These are phyloP conservation scores for Psilocybe cyanescens DNA, from an alignment of 768 basidiomycete species.

Conservation along the genomic window DNA sequence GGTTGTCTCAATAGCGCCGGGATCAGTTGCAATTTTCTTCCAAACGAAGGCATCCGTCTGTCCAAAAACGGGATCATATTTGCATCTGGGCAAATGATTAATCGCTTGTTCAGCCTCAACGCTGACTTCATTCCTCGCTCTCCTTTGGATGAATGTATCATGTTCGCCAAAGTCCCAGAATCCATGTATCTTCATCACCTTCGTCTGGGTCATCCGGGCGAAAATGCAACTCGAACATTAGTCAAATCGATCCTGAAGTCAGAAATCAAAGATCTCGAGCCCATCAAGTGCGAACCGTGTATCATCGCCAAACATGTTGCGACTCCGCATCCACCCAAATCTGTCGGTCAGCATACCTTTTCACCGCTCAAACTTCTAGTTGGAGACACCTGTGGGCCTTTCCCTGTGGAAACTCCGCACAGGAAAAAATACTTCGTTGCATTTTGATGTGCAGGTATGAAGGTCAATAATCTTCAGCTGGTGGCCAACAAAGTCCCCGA, in stretches of 20 bases:
- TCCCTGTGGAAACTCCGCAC: no score
- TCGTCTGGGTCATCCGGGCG: slow-evolving; percentile 14
- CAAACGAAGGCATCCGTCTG: not conserved
- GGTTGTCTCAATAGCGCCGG: not conserved
- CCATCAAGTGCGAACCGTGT: slow-evolving; percentile 8
- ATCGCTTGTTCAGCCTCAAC: not conserved
- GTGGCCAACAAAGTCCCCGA: no score
- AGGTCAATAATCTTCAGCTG: no score
- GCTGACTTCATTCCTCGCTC: not conserved
- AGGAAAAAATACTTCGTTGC: no score
- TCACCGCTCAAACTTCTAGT: no score
- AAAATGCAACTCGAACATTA: not conserved
- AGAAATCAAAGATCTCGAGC: not conserved
- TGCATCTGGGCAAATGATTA: not conserved
- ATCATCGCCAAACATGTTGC: slow-evolving; percentile 9
- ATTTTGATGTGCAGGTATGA: no score
- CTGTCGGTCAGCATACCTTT: no score
- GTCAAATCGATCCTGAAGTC: not conserved
- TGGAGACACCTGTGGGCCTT: no score
- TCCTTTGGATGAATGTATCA: not conserved
- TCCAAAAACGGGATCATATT: not conserved
- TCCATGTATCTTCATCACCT: slow-evolving; percentile 15
- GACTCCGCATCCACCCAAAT: no score
- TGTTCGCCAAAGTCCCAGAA: slow-evolving; percentile 9
- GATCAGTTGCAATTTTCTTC: not conserved